phyloP scores from a whole-genome alignment of 495 filamentous ascomycete species.

The Parathielavia appendiculata region DNA sequence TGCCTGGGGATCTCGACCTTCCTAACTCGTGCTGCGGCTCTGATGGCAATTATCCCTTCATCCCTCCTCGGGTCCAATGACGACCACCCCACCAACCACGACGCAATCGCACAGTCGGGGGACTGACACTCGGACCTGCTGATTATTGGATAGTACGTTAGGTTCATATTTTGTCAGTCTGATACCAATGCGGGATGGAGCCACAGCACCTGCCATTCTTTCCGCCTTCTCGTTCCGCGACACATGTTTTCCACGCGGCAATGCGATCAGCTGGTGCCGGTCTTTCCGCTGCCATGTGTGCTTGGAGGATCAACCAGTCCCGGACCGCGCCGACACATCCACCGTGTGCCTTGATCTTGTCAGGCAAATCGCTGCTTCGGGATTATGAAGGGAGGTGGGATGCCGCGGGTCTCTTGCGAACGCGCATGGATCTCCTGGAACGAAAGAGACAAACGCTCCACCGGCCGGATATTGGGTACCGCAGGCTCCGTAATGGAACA shows the following conservation, averaged over 20 bases:
- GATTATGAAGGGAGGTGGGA: no score
- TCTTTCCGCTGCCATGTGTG: background rate
- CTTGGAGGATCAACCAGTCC: background rate
- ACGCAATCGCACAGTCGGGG: background rate
- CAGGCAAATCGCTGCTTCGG: background rate
- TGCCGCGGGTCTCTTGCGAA: no score
- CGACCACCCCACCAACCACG: background rate
- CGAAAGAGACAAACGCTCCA: background rate
- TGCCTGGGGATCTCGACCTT: background rate
- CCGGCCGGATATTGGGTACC: background rate
- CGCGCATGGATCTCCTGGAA: background rate
- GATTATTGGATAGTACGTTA: background rate
- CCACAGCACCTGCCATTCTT: background rate
- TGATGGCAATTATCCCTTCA: background rate
- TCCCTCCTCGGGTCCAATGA: conserved; percentile 5
- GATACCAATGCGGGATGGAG: background rate
- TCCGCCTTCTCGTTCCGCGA: background rate
- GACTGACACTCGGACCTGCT: no score
- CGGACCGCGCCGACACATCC: background rate
- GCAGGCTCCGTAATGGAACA: no score
- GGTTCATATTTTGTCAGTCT: background rate
- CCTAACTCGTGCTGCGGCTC: background rate
- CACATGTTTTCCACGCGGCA: background rate
- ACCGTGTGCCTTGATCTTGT: background rate
- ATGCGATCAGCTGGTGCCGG: conserved; percentile 1